Conservation (phyloP, 2,329 filamentous ascomycete species). For the Colletotrichum tropicale region DNA sequence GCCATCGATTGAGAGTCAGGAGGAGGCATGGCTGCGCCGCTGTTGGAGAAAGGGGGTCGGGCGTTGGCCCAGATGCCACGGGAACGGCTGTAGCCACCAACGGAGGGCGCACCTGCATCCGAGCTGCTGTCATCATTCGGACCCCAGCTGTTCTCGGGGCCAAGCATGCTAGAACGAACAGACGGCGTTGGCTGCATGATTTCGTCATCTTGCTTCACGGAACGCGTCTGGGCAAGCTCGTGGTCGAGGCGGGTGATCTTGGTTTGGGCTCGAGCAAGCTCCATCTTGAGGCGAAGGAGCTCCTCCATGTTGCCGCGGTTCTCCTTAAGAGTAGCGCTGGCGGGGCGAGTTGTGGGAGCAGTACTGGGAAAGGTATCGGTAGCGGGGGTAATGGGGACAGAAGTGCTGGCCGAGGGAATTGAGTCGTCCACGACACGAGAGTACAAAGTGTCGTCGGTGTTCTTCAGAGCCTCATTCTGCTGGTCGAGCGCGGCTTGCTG, state of each 20-base stretch:
- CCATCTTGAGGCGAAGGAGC: conserved; percentile 69
- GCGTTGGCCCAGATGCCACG: conserved; percentile 61
- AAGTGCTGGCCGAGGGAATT: conserved; percentile 53
- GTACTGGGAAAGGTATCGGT: conserved; percentile 57
- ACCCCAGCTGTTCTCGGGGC: conserved; percentile 54
- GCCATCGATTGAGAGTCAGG: conserved; percentile 34
- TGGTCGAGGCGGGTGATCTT: conserved; percentile 75
- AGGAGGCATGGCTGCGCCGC: conserved; percentile 32
- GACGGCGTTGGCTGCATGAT: background rate
- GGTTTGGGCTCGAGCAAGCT: conserved; percentile 73
- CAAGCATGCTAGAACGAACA: background rate
- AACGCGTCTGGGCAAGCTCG: conserved; percentile 69
- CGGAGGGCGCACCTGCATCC: conserved; percentile 60
- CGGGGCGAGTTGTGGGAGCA: conserved; percentile 54
- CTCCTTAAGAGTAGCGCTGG: conserved; percentile 55
- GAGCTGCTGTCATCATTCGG: conserved; percentile 59
- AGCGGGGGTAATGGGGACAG: conserved; percentile 67
- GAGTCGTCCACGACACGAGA: conserved; percentile 47
- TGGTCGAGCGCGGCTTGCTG: conserved; percentile 66
- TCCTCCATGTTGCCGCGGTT: conserved; percentile 54
- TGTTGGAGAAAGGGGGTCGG: conserved; percentile 42
- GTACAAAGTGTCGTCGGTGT: conserved; percentile 41
- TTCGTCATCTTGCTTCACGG: conserved; percentile 57
- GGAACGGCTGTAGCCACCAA: conserved; percentile 55
- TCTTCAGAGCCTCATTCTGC: conserved; percentile 60